phyloP scores from a whole-genome alignment of 306 rosid species.

The Sechiopsis laciniata region DNA sequence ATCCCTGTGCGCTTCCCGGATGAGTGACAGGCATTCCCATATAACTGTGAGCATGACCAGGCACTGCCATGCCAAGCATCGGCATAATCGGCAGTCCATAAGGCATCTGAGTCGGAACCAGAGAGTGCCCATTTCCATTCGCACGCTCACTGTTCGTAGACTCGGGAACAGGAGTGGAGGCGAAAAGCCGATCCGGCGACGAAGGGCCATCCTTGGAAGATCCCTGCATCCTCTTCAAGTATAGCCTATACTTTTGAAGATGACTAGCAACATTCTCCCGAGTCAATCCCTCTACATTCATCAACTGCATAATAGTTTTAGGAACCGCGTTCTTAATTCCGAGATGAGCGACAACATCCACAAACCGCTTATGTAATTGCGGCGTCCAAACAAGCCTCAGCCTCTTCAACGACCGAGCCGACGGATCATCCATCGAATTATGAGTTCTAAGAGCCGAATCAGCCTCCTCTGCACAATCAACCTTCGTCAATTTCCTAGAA shows the following conservation, averaged over 20 bases:
- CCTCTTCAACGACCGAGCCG: slow-evolving; percentile 54
- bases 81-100: slow-evolving; percentile 52
- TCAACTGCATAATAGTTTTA: slow-evolving; percentile 88
- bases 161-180: slow-evolving; percentile 79
- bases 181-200: slow-evolving; percentile 69
- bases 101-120: slow-evolving; percentile 41
- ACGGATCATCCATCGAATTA: slow-evolving; percentile 38
- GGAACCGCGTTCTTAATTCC: slow-evolving; percentile 97
- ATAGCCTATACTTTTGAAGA: slow-evolving; percentile 83
- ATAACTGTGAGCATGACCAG: slow-evolving; percentile 52
- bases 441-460: slow-evolving; percentile 54
- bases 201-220: slow-evolving; percentile 34
- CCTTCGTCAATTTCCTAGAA: slow-evolving; percentile 47
- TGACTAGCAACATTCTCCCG: slow-evolving; percentile 95
- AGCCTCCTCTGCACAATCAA: slow-evolving; percentile 61
- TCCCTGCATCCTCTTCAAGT: slow-evolving; percentile 92
- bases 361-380: slow-evolving; percentile 83
- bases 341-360: slow-evolving; percentile 81
- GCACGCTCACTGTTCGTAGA: slow-evolving; percentile 32
- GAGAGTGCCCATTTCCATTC: slow-evolving; percentile 44
- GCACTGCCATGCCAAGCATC: slow-evolving; percentile 44
- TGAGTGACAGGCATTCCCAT: slow-evolving; percentile 46
- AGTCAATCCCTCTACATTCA: slow-evolving; percentile 94
- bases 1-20: slow-evolving; percentile 30
- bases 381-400: slow-evolving; percentile 94